Evolutionary conservation across 2,329 filamentous ascomycete species (phyloP).

Genomic region (Aspergillus fijiensis): DNA sequence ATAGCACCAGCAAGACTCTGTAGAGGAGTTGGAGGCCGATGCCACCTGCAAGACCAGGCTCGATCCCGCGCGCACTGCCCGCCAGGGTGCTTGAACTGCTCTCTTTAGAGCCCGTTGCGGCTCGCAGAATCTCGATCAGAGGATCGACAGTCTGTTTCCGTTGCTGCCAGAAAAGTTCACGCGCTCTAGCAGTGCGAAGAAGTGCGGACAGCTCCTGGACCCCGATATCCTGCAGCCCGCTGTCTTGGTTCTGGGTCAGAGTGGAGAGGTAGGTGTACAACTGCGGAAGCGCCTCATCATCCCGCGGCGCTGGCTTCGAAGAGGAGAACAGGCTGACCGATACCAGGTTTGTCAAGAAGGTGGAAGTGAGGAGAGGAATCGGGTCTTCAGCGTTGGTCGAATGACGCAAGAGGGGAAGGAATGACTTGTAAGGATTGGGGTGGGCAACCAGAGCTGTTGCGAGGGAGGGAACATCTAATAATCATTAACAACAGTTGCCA

Average conservation of each 20-base stretch:
- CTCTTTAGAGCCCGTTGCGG: slow-evolving; percentile 72
- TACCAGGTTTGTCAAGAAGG: slow-evolving; percentile 78
- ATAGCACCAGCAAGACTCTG: slow-evolving; percentile 87
- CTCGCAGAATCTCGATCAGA: slow-evolving; percentile 73
- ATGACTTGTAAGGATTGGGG: slow-evolving; percentile 70
- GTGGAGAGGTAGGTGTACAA: slow-evolving; percentile 84
- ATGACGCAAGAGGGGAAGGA: slow-evolving; percentile 79
- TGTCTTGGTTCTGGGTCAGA: slow-evolving; percentile 80
- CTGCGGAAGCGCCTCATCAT: slow-evolving; percentile 73
- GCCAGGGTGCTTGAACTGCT: slow-evolving; percentile 60
- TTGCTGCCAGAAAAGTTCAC: slow-evolving; percentile 88
- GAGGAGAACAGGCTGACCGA: slow-evolving; percentile 62
- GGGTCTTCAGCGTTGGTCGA: slow-evolving; percentile 81
- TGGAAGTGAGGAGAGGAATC: slow-evolving; percentile 85
- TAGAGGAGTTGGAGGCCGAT: slow-evolving; percentile 92
- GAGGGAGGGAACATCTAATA: slow-evolving; percentile 72
- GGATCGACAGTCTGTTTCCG: slow-evolving; percentile 80
- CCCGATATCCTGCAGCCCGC: slow-evolving; percentile 90
- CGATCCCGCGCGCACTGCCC: slow-evolving; percentile 64
- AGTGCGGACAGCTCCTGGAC: slow-evolving; percentile 88
- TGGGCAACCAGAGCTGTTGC: slow-evolving; percentile 73
- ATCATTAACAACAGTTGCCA: not conserved
- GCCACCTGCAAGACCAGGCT: slow-evolving; percentile 65
- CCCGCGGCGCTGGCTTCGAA: slow-evolving; percentile 59
- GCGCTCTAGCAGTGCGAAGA: slow-evolving; percentile 70